Evolutionary conservation across 306 rosid species (phyloP), one percentile per base, ranked within the genome.

Genomic region (Dicorynia guianensis): DNA sequence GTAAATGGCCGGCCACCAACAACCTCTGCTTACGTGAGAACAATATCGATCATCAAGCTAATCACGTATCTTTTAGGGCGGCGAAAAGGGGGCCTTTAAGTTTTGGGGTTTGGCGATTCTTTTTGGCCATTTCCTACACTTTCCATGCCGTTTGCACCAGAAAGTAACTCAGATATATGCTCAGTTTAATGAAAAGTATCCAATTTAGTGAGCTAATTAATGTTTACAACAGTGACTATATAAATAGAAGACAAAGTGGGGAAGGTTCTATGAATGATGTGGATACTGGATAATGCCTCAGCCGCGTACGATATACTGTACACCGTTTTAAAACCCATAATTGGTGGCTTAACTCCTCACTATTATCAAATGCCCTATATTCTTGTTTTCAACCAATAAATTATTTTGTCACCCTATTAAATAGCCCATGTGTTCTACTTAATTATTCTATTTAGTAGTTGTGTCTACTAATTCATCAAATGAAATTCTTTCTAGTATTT

Each of bases 1-100:
- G 46, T 63, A 19, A 74, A 63, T 79, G 83, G 83, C 50, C 72
- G 80, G 75, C 86, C 71, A 56, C 50, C 40, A 74, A 73, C 30
- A 62, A 75, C 54, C 62, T 68, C 11, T 5, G 70, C 61, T 42
- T 56, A 59, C 11, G 5, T 19, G n/a, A 56, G 65, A 61, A 82
- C 47, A 79, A 64, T 48, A 79, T 50, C 56, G 53, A 62, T 6
- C 50, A 42, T 67, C n/a, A 60, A 18, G 72, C 56, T 18, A 71
- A 71, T 73, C 66, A 15, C 81, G 69, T 42, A 70, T 79, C 49
- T 75, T 68, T 80, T 44, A 11, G 68, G 76, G 48, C 72, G 84
- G 80, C 73, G 8, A 75, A 68, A 68, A 75, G 47, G 40, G 6
- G 13, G 36, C 25, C n/a, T n/a, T 47, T 68, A n/a, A 53, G 13